Base-by-base conservation (phyloP, 495 filamentous ascomycete species). In the Hypoxylon subgilvum region DNA sequence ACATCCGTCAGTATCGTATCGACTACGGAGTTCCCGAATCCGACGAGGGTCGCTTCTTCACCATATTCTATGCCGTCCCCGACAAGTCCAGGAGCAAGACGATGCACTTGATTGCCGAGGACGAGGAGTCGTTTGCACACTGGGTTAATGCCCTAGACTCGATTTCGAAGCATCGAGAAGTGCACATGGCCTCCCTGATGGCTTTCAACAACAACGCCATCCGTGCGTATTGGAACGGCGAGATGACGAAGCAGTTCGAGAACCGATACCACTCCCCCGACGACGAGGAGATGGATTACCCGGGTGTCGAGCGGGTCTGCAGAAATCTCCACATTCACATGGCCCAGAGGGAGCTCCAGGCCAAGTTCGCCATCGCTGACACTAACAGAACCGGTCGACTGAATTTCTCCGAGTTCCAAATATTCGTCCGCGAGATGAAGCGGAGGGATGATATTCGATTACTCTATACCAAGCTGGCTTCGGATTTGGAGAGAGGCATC, bases 241-340 rank as follows among this genome's bases (percentile, higher is more conserved):
- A 94, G 69, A 94, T 96, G 88, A 76, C 81, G 4, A 83, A 84
- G 54, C 78, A 86, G 35, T 86, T 84, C 49, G 78, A 79, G 1
- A 77, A 82, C 28, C 80, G 74, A 43, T 63, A 73, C 17, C 82
- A 81, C 52, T 58, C 76, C 1, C 77, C 82, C 0, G 84, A 86
- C 36, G 85, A 86, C 2, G 88, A 90, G 60, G 80, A 76, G 42
- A 84, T 97, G 28, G 87, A 91, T 45, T 83, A 94, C 38, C 76
- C 76, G 22, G 88, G 87, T 3, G 84, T 97, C 19, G 87, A 90
- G 65, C 84, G 85, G 34, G 79, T 97, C 7, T 97, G 93, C 72
- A 88, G 86, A 58, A 88, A 84, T 55, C 77, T 97, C 36, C 90
- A 97, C 65, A 95, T 98, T 64, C 88, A 96, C 68, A 90, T 88